Conservation (phyloP, 208 protist genomes). For the Giardia duodenalis region DNA sequence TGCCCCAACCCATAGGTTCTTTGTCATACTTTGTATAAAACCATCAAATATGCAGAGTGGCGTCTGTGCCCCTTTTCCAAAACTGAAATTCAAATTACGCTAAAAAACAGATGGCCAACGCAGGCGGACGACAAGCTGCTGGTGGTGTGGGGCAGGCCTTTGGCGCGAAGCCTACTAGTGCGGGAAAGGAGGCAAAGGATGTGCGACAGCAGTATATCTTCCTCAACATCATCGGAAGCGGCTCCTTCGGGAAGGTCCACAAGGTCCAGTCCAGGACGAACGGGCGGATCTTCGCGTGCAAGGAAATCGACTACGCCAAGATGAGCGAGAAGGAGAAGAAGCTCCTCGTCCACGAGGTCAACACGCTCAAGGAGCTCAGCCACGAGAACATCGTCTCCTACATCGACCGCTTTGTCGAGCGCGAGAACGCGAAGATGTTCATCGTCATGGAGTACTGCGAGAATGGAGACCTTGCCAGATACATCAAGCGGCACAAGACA, state of each 20-base stretch:
- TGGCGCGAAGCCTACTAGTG: not conserved
- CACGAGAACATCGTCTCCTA: slow-evolving; percentile 30
- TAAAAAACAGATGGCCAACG: not conserved
- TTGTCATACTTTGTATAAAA: too few relatives aligned
- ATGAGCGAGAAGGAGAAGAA: slow-evolving; percentile 68
- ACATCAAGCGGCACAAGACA: slow-evolving; percentile 31
- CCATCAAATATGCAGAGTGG: too few relatives aligned
- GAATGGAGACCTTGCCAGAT: slow-evolving; percentile 36
- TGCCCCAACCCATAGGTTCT: too few relatives aligned
- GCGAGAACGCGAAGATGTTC: slow-evolving; percentile 31
- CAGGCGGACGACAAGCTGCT: not conserved
- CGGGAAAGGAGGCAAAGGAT: slow-evolving; percentile 2
- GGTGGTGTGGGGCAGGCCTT: not conserved
- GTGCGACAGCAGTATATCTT: slow-evolving; percentile 19
- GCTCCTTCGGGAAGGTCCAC: slow-evolving; percentile 27
- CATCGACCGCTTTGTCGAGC: slow-evolving; percentile 37
- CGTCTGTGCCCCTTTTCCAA: too few relatives aligned
- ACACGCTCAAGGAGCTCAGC: slow-evolving; percentile 25
- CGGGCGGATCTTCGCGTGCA: slow-evolving; percentile 37
- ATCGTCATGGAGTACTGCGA: slow-evolving; percentile 48
- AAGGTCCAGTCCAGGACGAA: slow-evolving; percentile 25
- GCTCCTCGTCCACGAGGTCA: slow-evolving; percentile 61
- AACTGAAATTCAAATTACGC: not conserved
- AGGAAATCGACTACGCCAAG: slow-evolving; percentile 51
- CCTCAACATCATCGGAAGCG: slow-evolving; percentile 14